A percentile compares a stretch with the other conserved stretches of the same genome.
Evolutionary conservation across 352 stramenopile species (phyloP).

Genomic region (Phytopythium montanum): DNA sequence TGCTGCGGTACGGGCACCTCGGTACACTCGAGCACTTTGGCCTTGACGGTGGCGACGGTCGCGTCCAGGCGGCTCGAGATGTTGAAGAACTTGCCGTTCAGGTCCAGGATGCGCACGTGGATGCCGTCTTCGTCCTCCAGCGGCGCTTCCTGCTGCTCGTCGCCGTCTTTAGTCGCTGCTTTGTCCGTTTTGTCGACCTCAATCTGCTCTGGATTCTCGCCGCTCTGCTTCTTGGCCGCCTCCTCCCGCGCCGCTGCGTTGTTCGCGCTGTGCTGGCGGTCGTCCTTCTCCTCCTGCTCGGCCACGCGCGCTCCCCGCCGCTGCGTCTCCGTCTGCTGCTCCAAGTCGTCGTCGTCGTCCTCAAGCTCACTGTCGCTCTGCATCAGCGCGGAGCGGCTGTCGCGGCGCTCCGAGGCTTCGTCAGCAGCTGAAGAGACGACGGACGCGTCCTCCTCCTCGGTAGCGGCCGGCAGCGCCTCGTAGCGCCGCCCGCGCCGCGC

Average conservation of each 20-base stretch:
- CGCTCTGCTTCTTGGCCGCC: constrained; percentile 9
- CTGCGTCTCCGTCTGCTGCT: constrained; percentile 19
- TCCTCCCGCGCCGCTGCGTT: constrained; percentile 13
- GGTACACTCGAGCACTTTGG: constrained; percentile 67
- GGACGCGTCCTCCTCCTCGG: constrained; percentile 25
- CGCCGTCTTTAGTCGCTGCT: neutral
- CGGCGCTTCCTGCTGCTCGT: constrained; percentile 12
- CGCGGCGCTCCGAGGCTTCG: constrained; percentile 6
- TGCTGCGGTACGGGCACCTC: constrained; percentile 71
- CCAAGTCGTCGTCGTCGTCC: constrained; percentile 14
- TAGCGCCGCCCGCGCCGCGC: constrained; percentile 44
- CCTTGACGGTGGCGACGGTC: constrained; percentile 60
- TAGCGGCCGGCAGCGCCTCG: constrained; percentile 42
- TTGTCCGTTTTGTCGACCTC: no score
- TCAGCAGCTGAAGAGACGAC: constrained; percentile 26
- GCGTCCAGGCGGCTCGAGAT: constrained; percentile 66
- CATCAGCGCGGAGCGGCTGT: constrained; percentile 24
- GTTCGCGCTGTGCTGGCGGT: constrained; percentile 12
- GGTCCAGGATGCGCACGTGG: constrained; percentile 71
- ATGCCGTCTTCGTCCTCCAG: constrained; percentile 39
- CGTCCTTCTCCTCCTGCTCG: constrained; percentile 11
- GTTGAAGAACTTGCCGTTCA: constrained; percentile 85
- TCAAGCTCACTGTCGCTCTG: constrained; percentile 21
- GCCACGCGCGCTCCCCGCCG: constrained; percentile 10
- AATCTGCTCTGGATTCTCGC: no score